Evolutionary conservation across 2,329 filamentous ascomycete species (phyloP).

Genomic region (Zopfia rhizophila): DNA sequence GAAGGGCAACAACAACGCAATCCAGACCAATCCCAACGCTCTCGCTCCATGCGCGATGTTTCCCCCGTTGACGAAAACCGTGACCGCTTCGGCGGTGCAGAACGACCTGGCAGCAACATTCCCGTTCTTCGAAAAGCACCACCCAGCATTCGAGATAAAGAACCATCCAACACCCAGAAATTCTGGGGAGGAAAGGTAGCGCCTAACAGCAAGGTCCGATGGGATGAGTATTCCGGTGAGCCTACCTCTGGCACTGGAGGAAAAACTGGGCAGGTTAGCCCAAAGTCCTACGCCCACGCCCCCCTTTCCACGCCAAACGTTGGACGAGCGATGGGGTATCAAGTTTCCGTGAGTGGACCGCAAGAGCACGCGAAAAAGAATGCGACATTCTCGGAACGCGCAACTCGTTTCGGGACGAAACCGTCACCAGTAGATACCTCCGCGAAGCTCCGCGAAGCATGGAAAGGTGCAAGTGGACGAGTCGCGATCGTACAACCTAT

Average conservation of each 20-base stretch:
- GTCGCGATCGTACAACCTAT: conserved; percentile 72
- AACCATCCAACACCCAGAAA: conserved; percentile 37
- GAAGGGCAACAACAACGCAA: conserved; percentile 31
- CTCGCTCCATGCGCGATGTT: conserved; percentile 49
- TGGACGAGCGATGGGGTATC: conserved; percentile 41
- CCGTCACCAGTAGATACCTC: conserved; percentile 55
- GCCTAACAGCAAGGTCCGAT: conserved; percentile 55
- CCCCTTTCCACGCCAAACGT: conserved; percentile 22
- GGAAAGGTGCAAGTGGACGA: conserved; percentile 79
- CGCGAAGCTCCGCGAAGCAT: conserved; percentile 63
- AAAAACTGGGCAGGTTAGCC: conserved; percentile 66
- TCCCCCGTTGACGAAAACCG: conserved; percentile 53
- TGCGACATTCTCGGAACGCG: conserved; percentile 43
- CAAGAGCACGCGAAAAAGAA: conserved; percentile 32
- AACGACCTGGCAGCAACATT: conserved; percentile 37
- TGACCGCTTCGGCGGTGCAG: conserved; percentile 17
- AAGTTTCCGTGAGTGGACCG: conserved; percentile 44
- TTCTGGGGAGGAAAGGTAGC: conserved; percentile 50
- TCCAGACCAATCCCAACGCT: conserved; percentile 35
- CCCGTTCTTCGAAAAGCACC: conserved; percentile 48
- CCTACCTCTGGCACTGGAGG: conserved; percentile 66
- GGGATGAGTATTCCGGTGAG: conserved; percentile 75
- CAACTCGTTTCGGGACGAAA: conserved; percentile 36
- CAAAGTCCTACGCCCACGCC: conserved; percentile 53
- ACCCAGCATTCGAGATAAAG: conserved; percentile 28